Conservation (phyloP, 208 protist genomes). For the Angomonas desouzai region DNA sequence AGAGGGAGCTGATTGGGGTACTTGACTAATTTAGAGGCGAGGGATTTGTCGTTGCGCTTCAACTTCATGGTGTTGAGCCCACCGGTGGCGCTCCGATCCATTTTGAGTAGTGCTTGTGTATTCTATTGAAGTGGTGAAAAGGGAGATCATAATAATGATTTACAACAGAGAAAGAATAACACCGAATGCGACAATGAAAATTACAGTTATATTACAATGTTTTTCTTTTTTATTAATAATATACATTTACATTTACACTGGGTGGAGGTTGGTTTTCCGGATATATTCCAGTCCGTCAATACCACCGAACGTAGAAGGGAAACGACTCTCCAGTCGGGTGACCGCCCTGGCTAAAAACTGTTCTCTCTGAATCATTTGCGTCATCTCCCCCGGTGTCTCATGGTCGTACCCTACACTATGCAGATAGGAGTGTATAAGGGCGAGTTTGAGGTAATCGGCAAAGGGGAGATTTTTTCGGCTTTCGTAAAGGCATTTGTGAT, state of each 20-base stretch:
- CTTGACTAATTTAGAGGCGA: conserved; percentile 16
- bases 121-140: not conserved
- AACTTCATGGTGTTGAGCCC: not conserved
- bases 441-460: conserved; percentile 51
- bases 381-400: conserved; percentile 42
- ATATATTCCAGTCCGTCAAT: conserved; percentile 46
- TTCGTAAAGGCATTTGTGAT: conserved; percentile 20
- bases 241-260: not conserved
- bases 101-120: not conserved
- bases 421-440: conserved; percentile 66
- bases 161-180: not conserved
- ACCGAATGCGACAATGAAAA: conserved; percentile 1
- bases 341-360: conserved; percentile 45
- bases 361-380: conserved; percentile 58
- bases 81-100: too few species aligned
- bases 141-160: conserved; percentile 1
- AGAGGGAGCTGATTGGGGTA: conserved; percentile 17
- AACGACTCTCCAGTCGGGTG: conserved; percentile 27
- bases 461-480: conserved; percentile 52
- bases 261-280: not conserved
- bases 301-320: conserved; percentile 27
- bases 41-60: conserved; percentile 10
- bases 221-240: conserved; percentile 9
- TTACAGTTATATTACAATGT: too few species aligned
- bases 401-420: conserved; percentile 81